phyloP scores from a whole-genome alignment of 2,329 filamentous ascomycete genomes.

The Pseudogymnoascus sp. region DNA sequence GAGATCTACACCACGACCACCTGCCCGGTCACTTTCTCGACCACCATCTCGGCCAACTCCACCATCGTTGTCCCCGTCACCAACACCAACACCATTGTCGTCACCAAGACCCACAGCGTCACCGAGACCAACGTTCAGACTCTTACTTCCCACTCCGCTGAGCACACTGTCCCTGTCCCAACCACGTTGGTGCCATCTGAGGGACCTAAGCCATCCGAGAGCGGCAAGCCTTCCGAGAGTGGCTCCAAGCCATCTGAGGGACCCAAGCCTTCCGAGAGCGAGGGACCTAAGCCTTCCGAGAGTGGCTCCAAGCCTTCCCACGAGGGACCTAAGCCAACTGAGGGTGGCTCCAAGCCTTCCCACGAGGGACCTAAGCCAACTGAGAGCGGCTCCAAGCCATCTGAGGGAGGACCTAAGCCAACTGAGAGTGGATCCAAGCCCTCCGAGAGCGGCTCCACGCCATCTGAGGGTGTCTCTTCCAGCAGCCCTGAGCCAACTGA shows the following conservation, averaged over 20 bases:
- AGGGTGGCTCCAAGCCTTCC: no score
- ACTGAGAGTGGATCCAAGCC: constrained; percentile 3
- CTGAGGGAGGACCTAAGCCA: constrained; percentile 7
- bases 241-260: no score
- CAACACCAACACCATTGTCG: constrained; percentile 34
- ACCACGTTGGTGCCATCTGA: constrained; percentile 21
- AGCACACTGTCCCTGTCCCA: constrained; percentile 19
- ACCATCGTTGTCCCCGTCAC: constrained; percentile 39
- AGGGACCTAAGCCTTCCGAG: no score
- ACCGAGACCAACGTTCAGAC: constrained; percentile 11
- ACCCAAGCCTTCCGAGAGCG: no score
- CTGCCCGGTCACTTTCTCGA: constrained; percentile 33
- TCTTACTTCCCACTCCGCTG: constrained; percentile 15
- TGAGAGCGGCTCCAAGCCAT: constrained; percentile 13
- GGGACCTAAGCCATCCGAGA: constrained; percentile 8
- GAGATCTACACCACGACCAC: constrained; percentile 35
- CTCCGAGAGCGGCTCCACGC: constrained; percentile 14
- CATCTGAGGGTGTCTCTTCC: background rate
- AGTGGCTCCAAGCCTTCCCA: no score
- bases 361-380: constrained; percentile 14
- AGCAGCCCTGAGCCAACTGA: background rate
- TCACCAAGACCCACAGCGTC: constrained; percentile 32
- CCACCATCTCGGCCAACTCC: constrained; percentile 36
- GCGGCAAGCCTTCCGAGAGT: no score
- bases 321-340: no score